Percentiles rank a stretch among this genome's conserved stretches.
phyloP scores from a whole-genome alignment of 2,329 filamentous ascomycete species.

The Epichloe elymi region DNA sequence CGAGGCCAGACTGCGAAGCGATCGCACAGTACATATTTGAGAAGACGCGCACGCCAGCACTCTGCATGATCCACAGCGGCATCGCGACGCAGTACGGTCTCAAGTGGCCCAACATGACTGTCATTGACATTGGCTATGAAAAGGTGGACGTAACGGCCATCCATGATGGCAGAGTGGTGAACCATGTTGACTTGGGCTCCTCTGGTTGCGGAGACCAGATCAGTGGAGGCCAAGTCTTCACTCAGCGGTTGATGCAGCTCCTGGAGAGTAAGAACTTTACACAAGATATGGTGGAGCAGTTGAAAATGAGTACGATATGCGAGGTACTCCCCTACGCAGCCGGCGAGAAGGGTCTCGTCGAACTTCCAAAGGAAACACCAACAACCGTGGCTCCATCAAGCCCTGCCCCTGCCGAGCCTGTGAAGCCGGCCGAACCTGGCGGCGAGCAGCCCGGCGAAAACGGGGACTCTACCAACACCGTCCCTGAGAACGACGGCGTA shows the following conservation, averaged over 20 bases:
- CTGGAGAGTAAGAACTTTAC: constrained; percentile 47
- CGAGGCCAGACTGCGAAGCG: constrained; percentile 70
- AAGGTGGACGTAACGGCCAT: constrained; percentile 92
- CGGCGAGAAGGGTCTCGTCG: constrained; percentile 31
- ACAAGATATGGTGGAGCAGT: constrained; percentile 55
- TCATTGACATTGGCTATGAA: constrained; percentile 82
- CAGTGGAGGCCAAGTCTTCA: constrained; percentile 83
- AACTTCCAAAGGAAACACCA: constrained; percentile 30
- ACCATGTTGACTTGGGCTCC: constrained; percentile 48
- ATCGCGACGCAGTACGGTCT: constrained; percentile 79
- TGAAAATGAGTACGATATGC: constrained; percentile 54
- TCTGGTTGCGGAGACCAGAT: constrained; percentile 33
- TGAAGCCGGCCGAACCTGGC: constrained; percentile 10
- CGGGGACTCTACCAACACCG: constrained; percentile 17
- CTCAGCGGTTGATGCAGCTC: constrained; percentile 54
- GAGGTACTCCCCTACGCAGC: constrained; percentile 49
- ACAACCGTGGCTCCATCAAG: constrained; percentile 7
- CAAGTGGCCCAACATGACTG: constrained; percentile 60
- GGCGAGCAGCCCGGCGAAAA: constrained; percentile 28
- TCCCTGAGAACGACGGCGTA: constrained; percentile 53
- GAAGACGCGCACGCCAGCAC: constrained; percentile 86
- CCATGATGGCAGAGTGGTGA: constrained; percentile 64
- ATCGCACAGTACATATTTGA: constrained; percentile 94
- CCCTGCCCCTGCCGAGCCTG: constrained; percentile 18
- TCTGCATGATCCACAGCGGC: constrained; percentile 81